phyloP scores from a whole-genome alignment of 805 yeast species.

The Barnettozyma californica region DNA sequence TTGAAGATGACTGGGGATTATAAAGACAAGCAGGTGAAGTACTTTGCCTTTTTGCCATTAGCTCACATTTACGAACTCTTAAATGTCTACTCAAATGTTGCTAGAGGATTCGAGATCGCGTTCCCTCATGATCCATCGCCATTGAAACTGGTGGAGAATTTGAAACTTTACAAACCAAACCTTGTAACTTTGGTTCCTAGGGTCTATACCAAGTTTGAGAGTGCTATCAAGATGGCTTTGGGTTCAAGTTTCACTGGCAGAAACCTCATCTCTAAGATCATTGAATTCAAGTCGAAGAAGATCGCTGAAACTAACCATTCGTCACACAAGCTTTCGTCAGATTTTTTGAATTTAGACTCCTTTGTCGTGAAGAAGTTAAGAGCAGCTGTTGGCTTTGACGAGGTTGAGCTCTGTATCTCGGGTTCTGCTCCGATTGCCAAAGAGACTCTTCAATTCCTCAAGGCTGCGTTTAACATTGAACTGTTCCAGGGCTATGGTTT shows the following conservation, averaged over 20 bases:
- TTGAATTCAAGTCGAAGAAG: constrained; percentile 7
- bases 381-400: constrained; percentile 34
- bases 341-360: constrained; percentile 27
- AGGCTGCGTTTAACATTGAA: constrained; percentile 43
- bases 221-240: constrained; percentile 39
- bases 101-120: constrained; percentile 35
- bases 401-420: constrained; percentile 25
- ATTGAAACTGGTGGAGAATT: constrained; percentile 45
- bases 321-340: constrained; percentile 4
- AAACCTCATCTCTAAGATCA: constrained; percentile 5
- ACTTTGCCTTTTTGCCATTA: constrained; percentile 43
- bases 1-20: constrained; percentile 18
- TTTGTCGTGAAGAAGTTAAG: constrained; percentile 26
- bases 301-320: constrained; percentile 8
- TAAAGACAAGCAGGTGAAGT: constrained; percentile 26
- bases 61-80: constrained; percentile 52
- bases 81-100: constrained; percentile 36
- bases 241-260: constrained; percentile 8
- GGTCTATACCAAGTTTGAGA: constrained; percentile 46
- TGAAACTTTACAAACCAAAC: constrained; percentile 41
- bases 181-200: constrained; percentile 48
- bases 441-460: constrained; percentile 48
- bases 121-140: constrained; percentile 41
- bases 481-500: constrained; percentile 48
- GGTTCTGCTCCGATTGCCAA: constrained; percentile 62